These are phyloP conservation scores for Myxozyma neotropica DNA, from an alignment of 805 yeast genomes.

Conservation along the genomic window DNA sequence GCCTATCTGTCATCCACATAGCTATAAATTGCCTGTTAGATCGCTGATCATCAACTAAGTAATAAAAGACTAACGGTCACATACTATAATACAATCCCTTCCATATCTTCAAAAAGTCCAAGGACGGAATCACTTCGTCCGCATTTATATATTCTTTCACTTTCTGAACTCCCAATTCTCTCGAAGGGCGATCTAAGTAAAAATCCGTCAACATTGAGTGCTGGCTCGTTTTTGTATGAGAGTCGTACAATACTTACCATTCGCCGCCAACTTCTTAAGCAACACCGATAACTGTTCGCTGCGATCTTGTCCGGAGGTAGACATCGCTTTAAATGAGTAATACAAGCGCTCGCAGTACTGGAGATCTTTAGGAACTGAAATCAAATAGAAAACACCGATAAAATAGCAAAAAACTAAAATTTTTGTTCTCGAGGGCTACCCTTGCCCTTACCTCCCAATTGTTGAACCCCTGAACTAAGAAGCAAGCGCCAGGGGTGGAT, in stretches of 20 bases:
- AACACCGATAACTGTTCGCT: slow-evolving; percentile 38
- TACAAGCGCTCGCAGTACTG: no score
- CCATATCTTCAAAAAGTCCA: slow-evolving; percentile 83
- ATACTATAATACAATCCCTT: slow-evolving; percentile 77
- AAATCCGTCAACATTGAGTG: neutral
- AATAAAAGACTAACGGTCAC: neutral
- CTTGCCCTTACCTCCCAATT: slow-evolving; percentile 9
- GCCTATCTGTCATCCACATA: slow-evolving; percentile 96
- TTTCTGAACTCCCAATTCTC: slow-evolving; percentile 27
- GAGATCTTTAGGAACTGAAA: no score
- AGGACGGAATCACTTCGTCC: slow-evolving; percentile 11
- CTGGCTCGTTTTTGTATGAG: no score
- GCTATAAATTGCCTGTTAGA: slow-evolving; percentile 43
- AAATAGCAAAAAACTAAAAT: neutral
- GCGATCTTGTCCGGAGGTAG: neutral
- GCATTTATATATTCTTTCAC: slow-evolving; percentile 3
- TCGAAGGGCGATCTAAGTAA: slow-evolving; percentile 28
- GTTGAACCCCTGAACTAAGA: slow-evolving; percentile 1
- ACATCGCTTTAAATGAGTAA: neutral
- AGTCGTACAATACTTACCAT: slow-evolving; percentile 54
- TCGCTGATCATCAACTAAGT: neutral
- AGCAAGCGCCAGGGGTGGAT: neutral
- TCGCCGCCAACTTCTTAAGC: slow-evolving; percentile 82
- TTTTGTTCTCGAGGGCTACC: neutral
- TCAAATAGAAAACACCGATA: no score